These are phyloP conservation scores for Ceratobasidium sp. DNA, from an alignment of 1,284 basidiomycete genomes.

Conservation along the genomic window DNA sequence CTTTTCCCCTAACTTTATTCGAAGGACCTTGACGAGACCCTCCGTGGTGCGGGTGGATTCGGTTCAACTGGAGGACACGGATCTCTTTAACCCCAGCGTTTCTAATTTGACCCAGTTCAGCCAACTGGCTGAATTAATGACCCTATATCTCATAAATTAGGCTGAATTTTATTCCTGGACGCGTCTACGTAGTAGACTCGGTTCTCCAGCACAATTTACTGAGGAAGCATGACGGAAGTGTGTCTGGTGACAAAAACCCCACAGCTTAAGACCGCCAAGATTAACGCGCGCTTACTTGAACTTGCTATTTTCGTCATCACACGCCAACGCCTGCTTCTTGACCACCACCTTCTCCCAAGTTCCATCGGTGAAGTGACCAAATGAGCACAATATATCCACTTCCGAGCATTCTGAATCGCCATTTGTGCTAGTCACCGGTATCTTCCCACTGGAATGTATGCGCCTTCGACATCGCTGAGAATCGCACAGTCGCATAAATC, in stretches of 20 bases:
- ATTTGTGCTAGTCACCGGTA: conserved; percentile 17
- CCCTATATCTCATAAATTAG: background rate
- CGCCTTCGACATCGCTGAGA: background rate
- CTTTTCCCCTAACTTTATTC: background rate
- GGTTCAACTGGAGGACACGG: conserved; percentile 81
- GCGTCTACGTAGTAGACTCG: background rate
- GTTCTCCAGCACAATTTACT: background rate
- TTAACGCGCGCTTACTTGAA: background rate
- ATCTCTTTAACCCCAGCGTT: conserved; percentile 32
- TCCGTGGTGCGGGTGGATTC: conserved; percentile 86
- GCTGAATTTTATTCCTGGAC: background rate
- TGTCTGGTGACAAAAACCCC: no score
- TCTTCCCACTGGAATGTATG: conserved; percentile 2
- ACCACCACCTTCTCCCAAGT: conserved; percentile 22
- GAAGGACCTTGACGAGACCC: conserved; percentile 80
- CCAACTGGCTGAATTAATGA: no score
- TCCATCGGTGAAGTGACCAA: conserved; percentile 36
- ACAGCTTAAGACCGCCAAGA: no score
- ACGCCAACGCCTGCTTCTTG: conserved; percentile 9
- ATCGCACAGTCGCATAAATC: background rate
- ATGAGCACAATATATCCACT: conserved; percentile 25
- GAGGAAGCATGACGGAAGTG: background rate
- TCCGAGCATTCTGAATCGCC: conserved; percentile 15
- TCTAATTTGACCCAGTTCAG: background rate
- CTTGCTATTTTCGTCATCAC: conserved; percentile 3